Conservation (phyloP, 305 asterid species). For the Andrographis paniculata region DNA sequence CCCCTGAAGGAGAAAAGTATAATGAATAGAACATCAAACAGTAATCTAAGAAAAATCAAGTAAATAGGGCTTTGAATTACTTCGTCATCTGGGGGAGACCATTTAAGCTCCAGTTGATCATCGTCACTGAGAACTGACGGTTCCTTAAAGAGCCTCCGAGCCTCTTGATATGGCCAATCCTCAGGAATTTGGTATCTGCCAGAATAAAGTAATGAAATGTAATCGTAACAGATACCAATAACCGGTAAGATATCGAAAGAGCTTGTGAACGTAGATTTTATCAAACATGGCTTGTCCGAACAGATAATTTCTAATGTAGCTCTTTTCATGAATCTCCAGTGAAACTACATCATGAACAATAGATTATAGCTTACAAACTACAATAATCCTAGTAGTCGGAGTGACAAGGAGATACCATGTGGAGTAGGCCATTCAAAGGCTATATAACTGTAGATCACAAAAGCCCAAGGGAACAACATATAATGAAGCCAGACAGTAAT, state of each 20-base stretch:
- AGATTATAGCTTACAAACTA: no score
- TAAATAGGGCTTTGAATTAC: slow-evolving; percentile 26
- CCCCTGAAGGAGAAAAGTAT: slow-evolving; percentile 43
- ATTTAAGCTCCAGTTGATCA: slow-evolving; percentile 71
- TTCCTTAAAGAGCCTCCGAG: slow-evolving; percentile 87
- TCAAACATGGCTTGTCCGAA: no score
- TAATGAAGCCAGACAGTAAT: no score
- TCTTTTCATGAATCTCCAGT: no score
- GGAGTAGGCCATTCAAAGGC: no score
- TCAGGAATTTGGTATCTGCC: slow-evolving; percentile 88
- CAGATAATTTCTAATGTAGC: no score
- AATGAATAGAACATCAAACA: slow-evolving; percentile 15
- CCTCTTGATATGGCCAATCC: slow-evolving; percentile 91
- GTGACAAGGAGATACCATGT: no score
- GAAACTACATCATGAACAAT: no score
- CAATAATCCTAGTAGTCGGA: no score
- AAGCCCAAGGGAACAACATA: no score
- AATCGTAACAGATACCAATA: slow-evolving; percentile 3
- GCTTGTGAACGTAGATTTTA: not conserved
- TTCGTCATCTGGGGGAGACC: slow-evolving; percentile 76
- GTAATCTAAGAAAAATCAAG: slow-evolving; percentile 13
- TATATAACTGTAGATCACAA: no score
- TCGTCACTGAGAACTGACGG: slow-evolving; percentile 53
- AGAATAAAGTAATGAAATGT: not conserved
- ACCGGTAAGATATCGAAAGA: not conserved